Conservation (phyloP, 129 eudicot genomes). For the Flaveria sonorensis region DNA sequence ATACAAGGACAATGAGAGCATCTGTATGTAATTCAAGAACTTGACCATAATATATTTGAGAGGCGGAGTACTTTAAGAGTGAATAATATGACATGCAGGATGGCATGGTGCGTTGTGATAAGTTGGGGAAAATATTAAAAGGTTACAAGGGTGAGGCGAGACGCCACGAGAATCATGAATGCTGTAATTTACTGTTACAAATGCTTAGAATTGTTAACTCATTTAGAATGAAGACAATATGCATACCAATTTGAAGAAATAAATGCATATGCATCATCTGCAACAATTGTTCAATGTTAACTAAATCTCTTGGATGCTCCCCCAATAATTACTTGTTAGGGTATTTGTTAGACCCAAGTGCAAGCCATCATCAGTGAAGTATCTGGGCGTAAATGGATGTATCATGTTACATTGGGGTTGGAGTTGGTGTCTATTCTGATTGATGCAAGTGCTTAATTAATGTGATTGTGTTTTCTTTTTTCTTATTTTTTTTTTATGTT, state of each 20-base stretch:
- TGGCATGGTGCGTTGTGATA: neutral
- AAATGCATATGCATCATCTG: neutral
- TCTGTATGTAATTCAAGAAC: neutral
- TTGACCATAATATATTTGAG: neutral
- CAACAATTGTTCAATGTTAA: neutral
- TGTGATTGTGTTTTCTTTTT: too few species aligned
- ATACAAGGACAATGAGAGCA: neutral
- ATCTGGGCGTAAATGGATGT: neutral
- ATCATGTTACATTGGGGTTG: neutral
- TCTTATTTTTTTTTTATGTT: neutral
- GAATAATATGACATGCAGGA: neutral
- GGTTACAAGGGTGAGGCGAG: conserved; percentile 4
- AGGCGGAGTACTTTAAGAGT: neutral
- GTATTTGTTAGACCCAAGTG: neutral
- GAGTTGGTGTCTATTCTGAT: too few species aligned
- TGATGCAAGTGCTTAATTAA: too few species aligned
- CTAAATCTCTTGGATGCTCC: neutral
- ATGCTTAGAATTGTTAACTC: neutral
- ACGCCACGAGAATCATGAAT: neutral
- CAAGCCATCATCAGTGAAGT: neutral
- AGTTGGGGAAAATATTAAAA: neutral
- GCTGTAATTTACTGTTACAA: neutral
- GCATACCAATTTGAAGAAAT: conserved; percentile 3
- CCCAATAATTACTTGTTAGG: neutral
- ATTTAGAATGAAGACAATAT: neutral